Percentiles rank a stretch among this genome's conserved stretches.
These are phyloP conservation scores for Starmerella khaoyaiensis DNA, from an alignment of 805 yeast genomes.

Conservation along the genomic window DNA sequence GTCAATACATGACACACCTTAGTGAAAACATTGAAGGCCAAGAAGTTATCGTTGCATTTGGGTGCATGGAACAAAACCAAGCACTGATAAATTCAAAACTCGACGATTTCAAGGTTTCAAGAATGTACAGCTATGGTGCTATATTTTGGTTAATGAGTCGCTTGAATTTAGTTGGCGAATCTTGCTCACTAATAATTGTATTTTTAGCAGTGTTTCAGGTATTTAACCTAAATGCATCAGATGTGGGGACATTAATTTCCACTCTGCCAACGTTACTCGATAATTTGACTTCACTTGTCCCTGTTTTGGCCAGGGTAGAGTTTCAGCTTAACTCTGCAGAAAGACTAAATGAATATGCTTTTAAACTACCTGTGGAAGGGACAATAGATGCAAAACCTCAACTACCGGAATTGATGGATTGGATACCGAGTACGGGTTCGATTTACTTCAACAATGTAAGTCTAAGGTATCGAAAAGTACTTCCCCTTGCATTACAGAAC, in stretches of 20 bases:
- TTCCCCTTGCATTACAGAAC: slow-evolving; percentile 53
- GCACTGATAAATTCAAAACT: not conserved
- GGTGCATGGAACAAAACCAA: slow-evolving; percentile 12
- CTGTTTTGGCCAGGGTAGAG: slow-evolving; percentile 54
- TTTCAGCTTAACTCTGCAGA: slow-evolving; percentile 66
- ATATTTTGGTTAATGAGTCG: slow-evolving; percentile 60
- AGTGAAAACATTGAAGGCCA: slow-evolving; percentile 54
- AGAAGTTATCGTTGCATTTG: slow-evolving; percentile 48
- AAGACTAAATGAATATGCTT: slow-evolving; percentile 52
- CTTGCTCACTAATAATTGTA: slow-evolving; percentile 40
- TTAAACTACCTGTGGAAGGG: slow-evolving; percentile 31
- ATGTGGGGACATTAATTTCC: slow-evolving; percentile 53
- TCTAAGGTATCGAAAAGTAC: slow-evolving; percentile 46
- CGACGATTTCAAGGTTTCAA: slow-evolving; percentile 27
- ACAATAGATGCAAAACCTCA: slow-evolving; percentile 43
- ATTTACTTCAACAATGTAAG: slow-evolving; percentile 44
- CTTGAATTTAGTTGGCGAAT: slow-evolving; percentile 42
- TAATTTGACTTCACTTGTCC: slow-evolving; percentile 44
- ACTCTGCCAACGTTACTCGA: slow-evolving; percentile 43
- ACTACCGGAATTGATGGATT: slow-evolving; percentile 20
- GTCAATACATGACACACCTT: slow-evolving; percentile 53
- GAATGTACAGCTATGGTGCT: slow-evolving; percentile 45
- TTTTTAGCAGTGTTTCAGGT: slow-evolving; percentile 47
- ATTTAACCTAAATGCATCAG: slow-evolving; percentile 45
- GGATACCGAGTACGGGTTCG: slow-evolving; percentile 52